A percentile compares a stretch with the other conserved stretches of the same genome.
phyloP scores from a whole-genome alignment of 768 basidiomycete genomes.

The Aureoboletus auriporus region DNA sequence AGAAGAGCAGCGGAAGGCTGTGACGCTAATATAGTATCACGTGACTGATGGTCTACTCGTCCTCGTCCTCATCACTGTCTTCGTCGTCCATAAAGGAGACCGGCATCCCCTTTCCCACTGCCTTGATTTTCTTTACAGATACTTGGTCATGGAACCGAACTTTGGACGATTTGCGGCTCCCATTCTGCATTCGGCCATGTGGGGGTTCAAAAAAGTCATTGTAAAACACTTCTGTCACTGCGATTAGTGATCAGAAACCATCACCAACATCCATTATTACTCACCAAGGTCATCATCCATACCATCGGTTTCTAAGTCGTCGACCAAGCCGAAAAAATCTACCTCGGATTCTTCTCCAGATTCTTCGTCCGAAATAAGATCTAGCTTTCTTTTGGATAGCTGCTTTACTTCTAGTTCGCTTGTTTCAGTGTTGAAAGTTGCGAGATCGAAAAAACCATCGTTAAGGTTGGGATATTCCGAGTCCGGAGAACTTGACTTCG shows the following conservation, averaged over 20 bases:
- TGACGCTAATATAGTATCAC: slow-evolving; percentile 2
- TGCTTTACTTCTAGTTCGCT: slow-evolving; percentile 69
- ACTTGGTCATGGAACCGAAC: slow-evolving; percentile 85
- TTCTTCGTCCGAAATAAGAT: slow-evolving; percentile 47
- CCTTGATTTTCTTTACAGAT: slow-evolving; percentile 74
- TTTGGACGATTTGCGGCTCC: slow-evolving; percentile 29
- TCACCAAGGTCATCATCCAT: slow-evolving; percentile 40
- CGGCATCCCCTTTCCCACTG: slow-evolving; percentile 62
- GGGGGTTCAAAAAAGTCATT: slow-evolving; percentile 80
- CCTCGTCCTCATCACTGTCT: slow-evolving; percentile 36
- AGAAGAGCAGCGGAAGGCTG: slow-evolving; percentile 2
- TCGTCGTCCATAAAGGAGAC: slow-evolving; percentile 37
- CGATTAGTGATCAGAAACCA: slow-evolving; percentile 2
- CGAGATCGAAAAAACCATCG: slow-evolving; percentile 88
- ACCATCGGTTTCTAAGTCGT: slow-evolving; percentile 40
- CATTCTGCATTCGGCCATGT: slow-evolving; percentile 9
- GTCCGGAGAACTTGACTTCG: slow-evolving; percentile 25
- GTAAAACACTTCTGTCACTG: slow-evolving; percentile 57
- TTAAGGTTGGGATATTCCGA: slow-evolving; percentile 49
- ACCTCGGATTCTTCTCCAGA: slow-evolving; percentile 51
- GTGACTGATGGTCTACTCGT: slow-evolving; percentile 24
- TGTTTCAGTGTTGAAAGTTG: slow-evolving; percentile 82
- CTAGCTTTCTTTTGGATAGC: slow-evolving; percentile 58
- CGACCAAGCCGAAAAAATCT: slow-evolving; percentile 66
- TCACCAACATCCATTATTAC: slow-evolving; percentile 11